These are phyloP conservation scores for Apophysomyces trapeziformis DNA, from an alignment of 371 early-diverging fungal genomes.

Conservation along the genomic window DNA sequence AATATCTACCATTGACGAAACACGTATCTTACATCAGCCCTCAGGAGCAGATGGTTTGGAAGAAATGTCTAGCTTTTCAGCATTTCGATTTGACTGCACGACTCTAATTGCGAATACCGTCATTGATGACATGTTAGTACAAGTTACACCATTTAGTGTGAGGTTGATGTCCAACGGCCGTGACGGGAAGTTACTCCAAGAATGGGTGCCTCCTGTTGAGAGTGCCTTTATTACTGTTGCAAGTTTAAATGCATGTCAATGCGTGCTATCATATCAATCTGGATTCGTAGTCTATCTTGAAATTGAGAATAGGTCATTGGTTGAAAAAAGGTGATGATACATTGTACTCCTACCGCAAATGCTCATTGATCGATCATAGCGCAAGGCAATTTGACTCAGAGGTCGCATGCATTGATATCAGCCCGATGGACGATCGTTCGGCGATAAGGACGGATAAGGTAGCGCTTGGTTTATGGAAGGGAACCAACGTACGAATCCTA, in stretches of 20 bases:
- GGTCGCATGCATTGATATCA: constrained; percentile 69
- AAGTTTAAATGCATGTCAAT: constrained; percentile 49
- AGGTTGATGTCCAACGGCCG: constrained; percentile 43
- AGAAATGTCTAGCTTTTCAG: constrained; percentile 25
- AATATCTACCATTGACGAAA: constrained; percentile 51
- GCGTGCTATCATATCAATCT: constrained; percentile 62
- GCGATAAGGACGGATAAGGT: constrained; percentile 32
- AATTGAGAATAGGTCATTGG: constrained; percentile 42
- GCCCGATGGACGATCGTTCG: constrained; percentile 34
- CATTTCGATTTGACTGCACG: constrained; percentile 24
- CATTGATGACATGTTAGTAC: constrained; percentile 27
- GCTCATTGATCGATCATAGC: constrained; percentile 21
- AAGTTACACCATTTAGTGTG: constrained; percentile 64
- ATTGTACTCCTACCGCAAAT: neutral
- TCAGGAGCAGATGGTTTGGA: constrained; percentile 32
- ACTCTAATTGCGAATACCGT: constrained; percentile 33
- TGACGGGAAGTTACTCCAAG: constrained; percentile 32
- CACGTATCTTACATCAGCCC: constrained; percentile 21
- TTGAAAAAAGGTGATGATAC: constrained; percentile 48
- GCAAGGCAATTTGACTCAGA: constrained; percentile 54
- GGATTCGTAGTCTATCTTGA: constrained; percentile 64
- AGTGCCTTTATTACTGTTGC: constrained; percentile 59
- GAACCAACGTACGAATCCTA: constrained; percentile 59
- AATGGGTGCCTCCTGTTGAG: constrained; percentile 56
- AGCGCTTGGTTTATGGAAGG: constrained; percentile 75